Evolutionary conservation across 208 protist genomes (phyloP), one percentile per base, ranked within the genome.

Genomic region (Endotrypanum monterogeii): DNA sequence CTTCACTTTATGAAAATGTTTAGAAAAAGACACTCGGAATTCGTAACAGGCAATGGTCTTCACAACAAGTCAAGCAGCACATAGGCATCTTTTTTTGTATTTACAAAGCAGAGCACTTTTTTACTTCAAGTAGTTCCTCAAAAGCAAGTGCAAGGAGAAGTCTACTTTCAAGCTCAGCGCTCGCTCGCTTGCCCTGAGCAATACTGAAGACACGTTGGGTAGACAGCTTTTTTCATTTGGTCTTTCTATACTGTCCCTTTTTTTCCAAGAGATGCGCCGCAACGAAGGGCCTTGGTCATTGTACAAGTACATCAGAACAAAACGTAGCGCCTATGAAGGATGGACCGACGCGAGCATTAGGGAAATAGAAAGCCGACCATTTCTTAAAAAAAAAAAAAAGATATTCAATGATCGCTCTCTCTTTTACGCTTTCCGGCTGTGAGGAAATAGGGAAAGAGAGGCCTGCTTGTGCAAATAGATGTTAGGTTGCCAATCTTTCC

Each of bases 261-360:
- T 23, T 67, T 67, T 67, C 3, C 50, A 67, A 50, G 41, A 32
- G 25, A 41, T 52, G 44, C 62, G 16, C 62, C 62, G 62, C 62
- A 67, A 67, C 62, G 62, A 67, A 67, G 62, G 20, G 62, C 9
- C 39, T 67, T 35, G 62, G 25, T 32, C 28, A 52, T 52, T 30
- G 50, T 52, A 67, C 62, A 12, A 52, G 41, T 52, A 54, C 44
- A 67, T 48, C 41, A 54, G 44, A 67, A 41, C 62, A 52, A 67
- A 54, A n/a, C 25, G 12, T 39, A 44, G 62, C 25, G 41, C 41
- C 16, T 25, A 52, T 28, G n/a, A 14, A 39, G 14, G 51, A 37
- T 20, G 16, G 39, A 35, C 52, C 44, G 23, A 52, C 62, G 28
- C 8, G 37, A 67, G 41, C 52, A 12, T 48, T 54, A 35, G 30